Conservation (phyloP, 2,329 filamentous ascomycete species). For the Lasiodiplodia hormozganensis region DNA sequence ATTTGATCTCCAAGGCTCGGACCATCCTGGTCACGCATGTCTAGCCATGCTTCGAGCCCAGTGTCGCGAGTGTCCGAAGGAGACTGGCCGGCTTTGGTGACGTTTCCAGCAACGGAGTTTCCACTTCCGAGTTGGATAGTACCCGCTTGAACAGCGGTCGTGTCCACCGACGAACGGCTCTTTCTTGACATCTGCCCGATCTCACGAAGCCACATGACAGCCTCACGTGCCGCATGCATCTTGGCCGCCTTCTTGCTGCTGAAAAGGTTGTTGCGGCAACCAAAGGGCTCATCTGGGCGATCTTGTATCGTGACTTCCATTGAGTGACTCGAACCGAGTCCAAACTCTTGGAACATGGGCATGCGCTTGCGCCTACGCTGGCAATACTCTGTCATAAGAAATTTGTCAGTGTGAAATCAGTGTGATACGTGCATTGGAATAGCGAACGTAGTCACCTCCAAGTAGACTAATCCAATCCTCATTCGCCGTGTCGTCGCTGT, state of each 20-base stretch:
- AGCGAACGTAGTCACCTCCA: background rate
- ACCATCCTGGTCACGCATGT: too few species aligned
- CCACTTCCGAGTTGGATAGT: too few species aligned
- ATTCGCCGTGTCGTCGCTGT: constrained; percentile 31
- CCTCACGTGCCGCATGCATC: constrained; percentile 48
- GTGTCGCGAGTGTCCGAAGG: too few species aligned
- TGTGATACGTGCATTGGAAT: background rate
- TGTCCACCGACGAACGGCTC: constrained; percentile 41
- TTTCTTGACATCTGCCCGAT: constrained; percentile 42
- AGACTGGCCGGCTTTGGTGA: too few species aligned
- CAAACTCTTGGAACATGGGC: constrained; percentile 45
- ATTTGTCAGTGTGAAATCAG: background rate
- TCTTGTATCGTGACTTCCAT: constrained; percentile 39
- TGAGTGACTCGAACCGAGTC: constrained; percentile 40
- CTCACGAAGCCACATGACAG: constrained; percentile 50
- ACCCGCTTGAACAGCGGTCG: background rate
- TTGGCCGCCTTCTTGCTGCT: constrained; percentile 51
- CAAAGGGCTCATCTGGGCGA: constrained; percentile 41
- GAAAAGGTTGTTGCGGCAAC: constrained; percentile 42
- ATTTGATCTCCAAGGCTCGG: too few species aligned
- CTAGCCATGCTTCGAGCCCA: too few species aligned
- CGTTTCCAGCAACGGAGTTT: too few species aligned
- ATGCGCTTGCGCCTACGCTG: constrained; percentile 35
- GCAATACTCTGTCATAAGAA: constrained; percentile 39
- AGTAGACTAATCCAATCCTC: constrained; percentile 49